Percentiles rank a stretch among this genome's conserved stretches.
These are phyloP conservation scores for Globomyces sp. DNA, from an alignment of 371 early-diverging fungal species.

Conservation along the genomic window DNA sequence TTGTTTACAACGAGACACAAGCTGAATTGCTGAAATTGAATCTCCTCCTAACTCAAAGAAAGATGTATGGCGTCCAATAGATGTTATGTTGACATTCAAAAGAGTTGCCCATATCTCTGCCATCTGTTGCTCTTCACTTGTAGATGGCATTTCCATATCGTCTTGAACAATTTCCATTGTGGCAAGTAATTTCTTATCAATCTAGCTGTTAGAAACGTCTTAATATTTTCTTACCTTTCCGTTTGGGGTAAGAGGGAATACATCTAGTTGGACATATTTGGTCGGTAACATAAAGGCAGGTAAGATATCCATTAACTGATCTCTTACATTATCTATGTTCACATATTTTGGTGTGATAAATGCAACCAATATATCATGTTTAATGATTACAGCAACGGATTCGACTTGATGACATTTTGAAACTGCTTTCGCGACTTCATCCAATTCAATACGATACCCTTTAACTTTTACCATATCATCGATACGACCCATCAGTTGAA, in stretches of 20 bases:
- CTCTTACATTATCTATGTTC: slow-evolving; percentile 1
- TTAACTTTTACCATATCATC: slow-evolving; percentile 49
- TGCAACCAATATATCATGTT: slow-evolving; percentile 15
- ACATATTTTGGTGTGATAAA: slow-evolving; percentile 15
- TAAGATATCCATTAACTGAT: slow-evolving; percentile 7
- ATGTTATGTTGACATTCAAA: slow-evolving; percentile 14
- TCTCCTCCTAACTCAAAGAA: slow-evolving; percentile 39
- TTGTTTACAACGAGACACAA: not conserved
- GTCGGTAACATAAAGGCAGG: slow-evolving; percentile 36
- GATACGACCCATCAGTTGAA: slow-evolving; percentile 31
- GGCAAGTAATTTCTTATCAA: slow-evolving; percentile 12
- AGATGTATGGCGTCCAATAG: slow-evolving; percentile 16
- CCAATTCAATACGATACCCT: slow-evolving; percentile 49
- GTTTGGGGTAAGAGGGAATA: slow-evolving; percentile 22
- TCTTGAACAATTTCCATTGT: slow-evolving; percentile 9
- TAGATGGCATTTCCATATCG: slow-evolving; percentile 6
- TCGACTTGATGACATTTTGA: too few species aligned
- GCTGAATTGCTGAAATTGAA: slow-evolving; percentile 25
- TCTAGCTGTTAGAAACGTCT: not conserved
- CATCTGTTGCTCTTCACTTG: slow-evolving; percentile 18
- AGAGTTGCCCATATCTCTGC: slow-evolving; percentile 20
- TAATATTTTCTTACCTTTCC: slow-evolving; percentile 35
- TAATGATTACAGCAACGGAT: slow-evolving; percentile 17
- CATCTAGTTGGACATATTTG: slow-evolving; percentile 16
- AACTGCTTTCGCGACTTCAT: slow-evolving; percentile 32